Evolutionary conservation across 441 rosid species (phyloP).

Genomic region (Corymbia citriodora): DNA sequence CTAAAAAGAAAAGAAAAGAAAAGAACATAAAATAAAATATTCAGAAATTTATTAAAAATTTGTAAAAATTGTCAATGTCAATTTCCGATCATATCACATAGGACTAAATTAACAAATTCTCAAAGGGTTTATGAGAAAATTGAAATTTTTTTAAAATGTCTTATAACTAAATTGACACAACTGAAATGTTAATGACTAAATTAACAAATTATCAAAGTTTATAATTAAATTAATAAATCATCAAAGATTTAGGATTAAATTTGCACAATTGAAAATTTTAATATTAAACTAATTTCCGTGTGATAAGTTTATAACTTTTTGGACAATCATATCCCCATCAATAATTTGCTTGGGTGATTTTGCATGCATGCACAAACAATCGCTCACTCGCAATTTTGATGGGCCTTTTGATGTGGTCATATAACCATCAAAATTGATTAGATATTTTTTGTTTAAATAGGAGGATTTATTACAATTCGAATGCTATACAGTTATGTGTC

Average conservation of each 20-base stretch:
- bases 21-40: no score
- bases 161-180: no score
- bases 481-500: not conserved
- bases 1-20: no score
- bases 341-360: not conserved
- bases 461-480: not conserved
- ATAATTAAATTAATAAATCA: no score
- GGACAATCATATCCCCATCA: not conserved
- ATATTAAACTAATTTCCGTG: rapidly evolving
- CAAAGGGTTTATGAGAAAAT: no score
- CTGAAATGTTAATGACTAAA: no score
- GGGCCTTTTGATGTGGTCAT: not conserved
- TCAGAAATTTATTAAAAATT: no score
- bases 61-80: not conserved
- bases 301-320: no score
- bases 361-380: not conserved
- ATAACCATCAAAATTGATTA: not conserved
- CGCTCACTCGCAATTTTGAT: not conserved
- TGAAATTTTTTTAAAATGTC: no score
- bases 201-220: rapidly evolving
- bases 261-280: rapidly evolving
- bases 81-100: rapidly evolving
- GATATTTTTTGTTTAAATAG: not conserved
- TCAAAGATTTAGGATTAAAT: rapidly evolving
- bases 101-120: rapidly evolving